Conservation (phyloP, 1,284 basidiomycete genomes). For the Cryptococcus jaspeensis region DNA sequence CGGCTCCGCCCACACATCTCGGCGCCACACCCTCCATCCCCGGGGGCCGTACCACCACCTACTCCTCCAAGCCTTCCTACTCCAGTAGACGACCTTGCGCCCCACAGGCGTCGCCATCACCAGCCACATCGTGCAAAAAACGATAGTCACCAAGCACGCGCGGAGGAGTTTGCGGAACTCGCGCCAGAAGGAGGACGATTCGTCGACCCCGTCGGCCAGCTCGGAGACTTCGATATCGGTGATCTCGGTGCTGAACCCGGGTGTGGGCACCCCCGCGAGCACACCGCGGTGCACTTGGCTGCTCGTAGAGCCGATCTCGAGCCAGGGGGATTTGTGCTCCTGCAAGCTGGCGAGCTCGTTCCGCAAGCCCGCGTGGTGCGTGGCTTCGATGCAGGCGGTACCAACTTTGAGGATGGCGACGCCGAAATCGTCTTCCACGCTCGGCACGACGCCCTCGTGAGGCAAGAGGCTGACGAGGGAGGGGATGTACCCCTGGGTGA, state of each 20-base stretch:
- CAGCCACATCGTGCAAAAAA: conserved; percentile 20
- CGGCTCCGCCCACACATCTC: conserved; percentile 38
- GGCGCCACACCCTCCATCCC: conserved; percentile 41
- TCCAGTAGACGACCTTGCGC: conserved; percentile 13
- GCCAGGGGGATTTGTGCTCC: conserved; percentile 32
- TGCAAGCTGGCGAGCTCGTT: conserved; percentile 44
- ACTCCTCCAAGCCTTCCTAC: conserved; percentile 16
- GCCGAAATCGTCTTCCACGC: conserved; percentile 45
- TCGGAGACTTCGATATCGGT: conserved; percentile 40
- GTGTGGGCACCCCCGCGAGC: conserved; percentile 14
- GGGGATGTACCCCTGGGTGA: conserved; percentile 49
- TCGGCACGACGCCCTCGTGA: conserved; percentile 42
- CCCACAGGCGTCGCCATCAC: conserved; percentile 34
- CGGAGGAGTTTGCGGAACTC: conserved; percentile 33
- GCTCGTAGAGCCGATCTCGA: conserved; percentile 28
- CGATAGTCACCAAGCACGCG: conserved; percentile 16
- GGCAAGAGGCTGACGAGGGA: conserved; percentile 42
- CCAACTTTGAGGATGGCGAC: conserved; percentile 47
- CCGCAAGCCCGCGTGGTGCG: conserved; percentile 43
- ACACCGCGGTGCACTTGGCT: conserved; percentile 16
- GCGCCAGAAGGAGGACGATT: conserved; percentile 26
- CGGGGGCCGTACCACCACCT: conserved; percentile 50
- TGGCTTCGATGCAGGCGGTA: conserved; percentile 47
- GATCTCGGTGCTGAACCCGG: conserved; percentile 40
- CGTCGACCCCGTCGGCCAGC: conserved; percentile 23